phyloP scores from a whole-genome alignment of 306 rosid species.

The Citrullus mucosospermus region DNA sequence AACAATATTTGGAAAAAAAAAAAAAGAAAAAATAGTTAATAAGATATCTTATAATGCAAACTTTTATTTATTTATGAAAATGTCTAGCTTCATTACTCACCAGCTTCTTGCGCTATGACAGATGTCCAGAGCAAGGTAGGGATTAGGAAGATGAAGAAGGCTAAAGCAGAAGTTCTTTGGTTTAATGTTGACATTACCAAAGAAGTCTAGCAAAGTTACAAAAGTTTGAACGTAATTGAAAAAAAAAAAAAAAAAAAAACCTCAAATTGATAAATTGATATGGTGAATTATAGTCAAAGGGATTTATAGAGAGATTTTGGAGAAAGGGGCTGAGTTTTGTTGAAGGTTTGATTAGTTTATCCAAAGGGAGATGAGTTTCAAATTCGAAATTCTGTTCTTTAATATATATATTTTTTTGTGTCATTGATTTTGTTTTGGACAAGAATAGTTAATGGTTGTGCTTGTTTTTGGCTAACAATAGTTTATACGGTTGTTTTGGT shows the following conservation, averaged over 20 bases:
- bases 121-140: background rate
- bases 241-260: too few species aligned
- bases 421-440: too few species aligned
- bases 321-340: background rate
- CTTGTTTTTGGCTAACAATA: too few species aligned
- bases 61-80: too few species aligned
- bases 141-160: background rate
- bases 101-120: slow-evolving; percentile 50
- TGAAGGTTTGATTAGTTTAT: background rate
- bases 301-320: background rate
- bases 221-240: background rate
- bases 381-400: too few species aligned
- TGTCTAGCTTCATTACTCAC: slow-evolving; percentile 11
- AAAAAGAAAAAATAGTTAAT: too few species aligned
- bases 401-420: too few species aligned
- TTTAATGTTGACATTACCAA: background rate
- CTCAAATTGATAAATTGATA: background rate
- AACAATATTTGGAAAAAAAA: too few species aligned
- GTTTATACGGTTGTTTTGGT: too few species aligned
- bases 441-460: too few species aligned
- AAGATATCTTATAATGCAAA: too few species aligned
- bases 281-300: background rate
- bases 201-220: background rate
- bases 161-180: background rate
- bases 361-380: too few species aligned